phyloP scores from a whole-genome alignment of 345 rosid genomes.

The sweet orange (Citrus sinensis) region DVS_A1.0 CM039165.1:1444001-1444500 shows the following conservation, averaged over 20 bases:
- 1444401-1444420: neutral
- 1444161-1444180: neutral
- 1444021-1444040: slow-evolving; percentile 24
- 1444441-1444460: neutral
- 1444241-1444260: neutral
- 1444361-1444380: neutral
- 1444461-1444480: neutral
- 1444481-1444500: neutral
- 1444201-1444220: neutral
- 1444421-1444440: neutral
- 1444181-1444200: neutral
- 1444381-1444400: neutral
- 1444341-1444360: neutral
- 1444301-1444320: neutral
- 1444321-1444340: neutral
- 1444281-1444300: neutral
- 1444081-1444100: slow-evolving; percentile 39
- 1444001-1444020: slow-evolving; percentile 36
- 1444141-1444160: slow-evolving; percentile 23
- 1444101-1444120: slow-evolving; percentile 33
- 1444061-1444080: slow-evolving; percentile 50
- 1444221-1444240: neutral
- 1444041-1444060: slow-evolving; percentile 45
- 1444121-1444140: slow-evolving; percentile 48
- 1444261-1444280: neutral